Percentiles rank a stretch among this genome's conserved stretches.
These are phyloP conservation scores for Thelonectria rubi DNA, from an alignment of 2,329 filamentous ascomycete species.

Conservation along the genomic window DNA sequence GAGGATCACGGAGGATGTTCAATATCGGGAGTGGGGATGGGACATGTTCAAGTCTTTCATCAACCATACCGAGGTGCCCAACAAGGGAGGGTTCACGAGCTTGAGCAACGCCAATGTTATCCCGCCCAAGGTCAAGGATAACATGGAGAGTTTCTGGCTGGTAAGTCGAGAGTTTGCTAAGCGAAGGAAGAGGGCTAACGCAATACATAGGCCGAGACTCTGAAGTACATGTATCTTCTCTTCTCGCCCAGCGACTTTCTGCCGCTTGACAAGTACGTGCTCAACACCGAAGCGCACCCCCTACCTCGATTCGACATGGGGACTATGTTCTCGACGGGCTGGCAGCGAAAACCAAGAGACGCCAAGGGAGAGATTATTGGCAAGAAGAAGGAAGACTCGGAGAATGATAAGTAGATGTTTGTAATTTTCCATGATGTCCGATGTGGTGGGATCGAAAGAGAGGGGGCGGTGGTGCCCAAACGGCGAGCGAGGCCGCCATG, in stretches of 20 bases:
- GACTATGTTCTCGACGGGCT: constrained; percentile 80
- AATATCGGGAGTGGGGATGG: constrained; percentile 97
- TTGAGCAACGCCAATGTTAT: constrained; percentile 77
- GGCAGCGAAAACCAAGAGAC: constrained; percentile 74
- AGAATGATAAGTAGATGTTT: constrained; percentile 13
- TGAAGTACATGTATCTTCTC: constrained; percentile 97
- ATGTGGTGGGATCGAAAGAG: not conserved
- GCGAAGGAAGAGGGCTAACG: constrained; percentile 24
- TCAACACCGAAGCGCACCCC: constrained; percentile 96
- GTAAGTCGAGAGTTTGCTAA: constrained; percentile 57
- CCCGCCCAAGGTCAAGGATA: constrained; percentile 78
- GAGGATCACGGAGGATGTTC: constrained; percentile 90
- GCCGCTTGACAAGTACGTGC: constrained; percentile 85
- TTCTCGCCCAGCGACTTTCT: constrained; percentile 87
- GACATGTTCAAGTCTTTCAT: constrained; percentile 96
- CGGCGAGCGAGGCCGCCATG: not conserved
- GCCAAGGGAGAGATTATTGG: constrained; percentile 52
- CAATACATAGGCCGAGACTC: constrained; percentile 78
- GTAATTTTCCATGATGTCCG: not conserved
- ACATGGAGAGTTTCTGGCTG: constrained; percentile 99
- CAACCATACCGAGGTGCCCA: constrained; percentile 81
- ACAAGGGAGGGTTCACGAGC: constrained; percentile 84
- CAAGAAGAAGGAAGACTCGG: constrained; percentile 24
- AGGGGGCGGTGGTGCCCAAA: not conserved
- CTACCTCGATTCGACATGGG: constrained; percentile 88